Conservation (phyloP, 305 asterid species). For the Fraxinus sp. region DNA sequence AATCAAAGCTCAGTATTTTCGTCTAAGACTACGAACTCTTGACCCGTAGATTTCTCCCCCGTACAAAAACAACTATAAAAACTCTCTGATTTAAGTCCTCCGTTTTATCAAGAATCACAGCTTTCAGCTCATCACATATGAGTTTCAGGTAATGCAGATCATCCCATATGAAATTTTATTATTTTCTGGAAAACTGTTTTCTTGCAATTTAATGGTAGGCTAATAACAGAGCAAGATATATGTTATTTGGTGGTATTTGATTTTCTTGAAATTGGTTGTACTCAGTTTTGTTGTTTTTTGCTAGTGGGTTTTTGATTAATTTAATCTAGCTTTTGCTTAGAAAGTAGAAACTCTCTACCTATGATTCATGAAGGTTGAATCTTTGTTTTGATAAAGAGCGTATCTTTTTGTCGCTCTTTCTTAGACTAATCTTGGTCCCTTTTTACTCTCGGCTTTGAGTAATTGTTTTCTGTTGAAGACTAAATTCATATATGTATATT, state of each 20-base stretch:
- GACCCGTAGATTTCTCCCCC: conserved; percentile 38
- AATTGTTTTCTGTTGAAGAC: background rate
- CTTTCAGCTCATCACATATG: conserved; percentile 3
- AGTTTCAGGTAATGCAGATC: conserved; percentile 27
- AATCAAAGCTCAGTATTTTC: background rate
- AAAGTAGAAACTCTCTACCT: background rate
- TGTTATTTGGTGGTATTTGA: background rate
- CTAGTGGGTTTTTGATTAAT: background rate
- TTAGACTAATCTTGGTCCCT: background rate
- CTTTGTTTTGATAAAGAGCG: background rate
- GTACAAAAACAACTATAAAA: conserved; percentile 2
- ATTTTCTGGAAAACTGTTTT: background rate
- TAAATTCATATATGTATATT: background rate
- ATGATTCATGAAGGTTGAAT: background rate
- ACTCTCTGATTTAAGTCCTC: conserved; percentile 5
- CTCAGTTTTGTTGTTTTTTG: conserved; percentile 4
- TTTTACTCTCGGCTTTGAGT: background rate
- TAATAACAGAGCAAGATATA: conserved; percentile 17
- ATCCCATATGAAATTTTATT: conserved; percentile 15
- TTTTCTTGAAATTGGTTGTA: conserved; percentile 22
- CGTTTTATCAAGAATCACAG: background rate
- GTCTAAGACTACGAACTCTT: conserved; percentile 25
- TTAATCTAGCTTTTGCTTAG: background rate
- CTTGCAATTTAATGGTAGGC: background rate
- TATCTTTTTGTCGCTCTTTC: background rate